These are phyloP conservation scores for Chrysoporthe austroafricana DNA, from an alignment of 2,329 filamentous ascomycete species.

Conservation along the genomic window DNA sequence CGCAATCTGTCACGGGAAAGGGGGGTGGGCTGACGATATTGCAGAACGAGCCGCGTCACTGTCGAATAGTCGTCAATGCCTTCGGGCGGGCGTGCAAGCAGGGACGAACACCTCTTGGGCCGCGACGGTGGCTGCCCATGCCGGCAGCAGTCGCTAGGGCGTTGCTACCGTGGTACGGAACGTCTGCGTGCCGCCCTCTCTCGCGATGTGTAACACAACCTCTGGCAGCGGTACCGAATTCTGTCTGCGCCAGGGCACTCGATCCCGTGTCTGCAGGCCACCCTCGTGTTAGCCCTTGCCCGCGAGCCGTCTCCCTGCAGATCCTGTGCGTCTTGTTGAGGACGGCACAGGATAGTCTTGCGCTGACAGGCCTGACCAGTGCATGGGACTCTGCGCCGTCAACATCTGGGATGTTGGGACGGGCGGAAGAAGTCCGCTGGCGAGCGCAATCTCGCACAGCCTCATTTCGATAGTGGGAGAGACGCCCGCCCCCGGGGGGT, in stretches of 20 bases:
- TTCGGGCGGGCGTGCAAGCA: neutral
- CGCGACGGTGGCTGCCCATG: neutral
- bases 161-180: neutral
- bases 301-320: neutral
- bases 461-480: neutral
- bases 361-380: neutral
- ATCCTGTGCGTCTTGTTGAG: neutral
- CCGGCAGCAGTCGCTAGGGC: neutral
- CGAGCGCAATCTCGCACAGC: neutral
- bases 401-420: neutral
- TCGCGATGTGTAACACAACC: neutral
- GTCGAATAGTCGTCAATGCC: slow-evolving; percentile 3
- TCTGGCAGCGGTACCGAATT: neutral
- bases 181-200: neutral
- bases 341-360: neutral
- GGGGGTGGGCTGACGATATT: slow-evolving; percentile 1
- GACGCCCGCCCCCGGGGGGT: neutral
- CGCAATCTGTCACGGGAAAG: neutral
- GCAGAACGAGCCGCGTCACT: slow-evolving; percentile 13
- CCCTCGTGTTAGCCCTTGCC: neutral
- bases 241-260: neutral
- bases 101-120: neutral
- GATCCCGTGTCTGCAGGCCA: neutral
- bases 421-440: neutral
- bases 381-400: neutral